Base-by-base conservation (phyloP, 73 alveolate genomes). In the Urostyla sp. region DNA sequence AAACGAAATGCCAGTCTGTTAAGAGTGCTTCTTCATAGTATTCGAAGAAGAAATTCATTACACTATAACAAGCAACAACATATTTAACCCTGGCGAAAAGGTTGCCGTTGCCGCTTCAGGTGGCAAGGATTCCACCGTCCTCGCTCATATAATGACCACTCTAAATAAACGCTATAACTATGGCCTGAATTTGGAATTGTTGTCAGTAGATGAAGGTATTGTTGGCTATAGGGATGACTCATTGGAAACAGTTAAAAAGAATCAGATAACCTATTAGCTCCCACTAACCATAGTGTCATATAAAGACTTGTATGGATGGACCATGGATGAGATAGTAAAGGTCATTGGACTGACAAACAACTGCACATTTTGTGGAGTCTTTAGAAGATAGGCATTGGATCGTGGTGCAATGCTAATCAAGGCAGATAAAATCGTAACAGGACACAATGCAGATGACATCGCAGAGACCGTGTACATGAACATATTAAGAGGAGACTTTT, bases 361-460 rank as follows among this genome's bases (percentile, higher is more conserved):
- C 81, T 92, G 99, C 87, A 97, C 99, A 2, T 97, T 87, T 87
- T 97, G 99, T 85, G 99, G 99, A 16, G 99, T 97, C n/a, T 95
- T 97, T 83, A 83, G 99, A 32, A 90, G 99, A 90, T 92, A 95
- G 67, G 99, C 99, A 8, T 84, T 97, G 11, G 99, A 97, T 45
- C 87, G 97, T 79, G 99, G 99, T 4, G 99, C 99, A 32, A 67
- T 73, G 66, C 57, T 90, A 74, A 90, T 97, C 18, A 87, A 87
- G 31, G 97, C 94, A 1, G 95, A 95, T 69, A 97, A 95, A 56
- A 94, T 97, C 26, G 89, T 90, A 46, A 97, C 99, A 31, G 99
- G 99, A 1, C 99, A 97, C 84, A 97, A 97, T 90, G 99, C 99
- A 23, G 99, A 97, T 88, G 99, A 97, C 80, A 95, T 95, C 56